Percentiles rank a stretch among this genome's conserved stretches.
Evolutionary conservation across 108 stramenopile genomes (phyloP).

Genomic region (Cylindrotheca fusiformis): DNA sequence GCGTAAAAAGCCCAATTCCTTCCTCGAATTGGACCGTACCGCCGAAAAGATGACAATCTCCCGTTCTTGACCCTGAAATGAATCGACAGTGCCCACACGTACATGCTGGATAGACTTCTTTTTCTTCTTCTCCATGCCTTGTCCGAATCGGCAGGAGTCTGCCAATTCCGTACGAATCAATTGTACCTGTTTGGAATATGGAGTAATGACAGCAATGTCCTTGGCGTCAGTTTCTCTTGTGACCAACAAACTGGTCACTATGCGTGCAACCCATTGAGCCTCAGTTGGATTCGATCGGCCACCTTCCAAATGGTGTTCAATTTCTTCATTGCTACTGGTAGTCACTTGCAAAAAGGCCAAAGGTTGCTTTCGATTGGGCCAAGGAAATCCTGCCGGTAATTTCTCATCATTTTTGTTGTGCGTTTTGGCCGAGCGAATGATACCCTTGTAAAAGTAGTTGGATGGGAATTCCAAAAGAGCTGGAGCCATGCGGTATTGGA

Average conservation of each 20-base stretch:
- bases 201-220: slow-evolving; percentile 55
- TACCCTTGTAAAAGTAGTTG: slow-evolving; percentile 61
- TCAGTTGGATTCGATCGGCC: slow-evolving; percentile 62
- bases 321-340: slow-evolving; percentile 29
- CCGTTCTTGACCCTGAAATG: slow-evolving; percentile 75
- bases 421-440: slow-evolving; percentile 35
- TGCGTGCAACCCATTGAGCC: slow-evolving; percentile 35
- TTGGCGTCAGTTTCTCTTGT: slow-evolving; percentile 35
- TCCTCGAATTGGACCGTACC: slow-evolving; percentile 48
- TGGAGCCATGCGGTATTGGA: slow-evolving; percentile 70
- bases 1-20: slow-evolving; percentile 77
- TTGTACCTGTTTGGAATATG: slow-evolving; percentile 63
- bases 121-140: neutral
- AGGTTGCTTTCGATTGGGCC: slow-evolving; percentile 42
- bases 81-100: slow-evolving; percentile 69
- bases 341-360: slow-evolving; percentile 63
- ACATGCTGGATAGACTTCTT: slow-evolving; percentile 35
- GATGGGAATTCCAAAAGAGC: slow-evolving; percentile 56
- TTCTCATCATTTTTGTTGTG: slow-evolving; percentile 2
- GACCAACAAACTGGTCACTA: slow-evolving; percentile 38
- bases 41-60: slow-evolving; percentile 70
- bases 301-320: slow-evolving; percentile 36
- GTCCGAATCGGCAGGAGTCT: neutral
- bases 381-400: slow-evolving; percentile 56
- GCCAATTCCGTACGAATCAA: slow-evolving; percentile 41